Evolutionary conservation across 805 yeast genomes (phyloP).

Genomic region (Zygosaccharomyces gambellarensis): DNA sequence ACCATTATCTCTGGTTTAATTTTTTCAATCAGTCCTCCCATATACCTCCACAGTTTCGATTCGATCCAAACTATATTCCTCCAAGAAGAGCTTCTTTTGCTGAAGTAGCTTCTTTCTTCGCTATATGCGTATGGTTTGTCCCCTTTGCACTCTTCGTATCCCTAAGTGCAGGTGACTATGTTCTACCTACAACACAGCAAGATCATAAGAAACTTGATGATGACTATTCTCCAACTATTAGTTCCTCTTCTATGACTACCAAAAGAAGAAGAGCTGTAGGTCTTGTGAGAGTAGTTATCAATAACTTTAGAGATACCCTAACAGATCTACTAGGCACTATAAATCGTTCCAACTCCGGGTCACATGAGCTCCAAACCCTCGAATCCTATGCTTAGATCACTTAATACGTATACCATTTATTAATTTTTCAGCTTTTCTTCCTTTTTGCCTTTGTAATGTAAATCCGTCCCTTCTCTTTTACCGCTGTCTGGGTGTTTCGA

Average conservation of each 20-base stretch:
- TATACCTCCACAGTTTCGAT: conserved; percentile 57
- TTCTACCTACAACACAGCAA: conserved; percentile 54
- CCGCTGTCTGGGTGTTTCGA: too few relatives aligned
- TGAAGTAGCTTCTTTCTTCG: conserved; percentile 94
- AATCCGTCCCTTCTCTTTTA: too few relatives aligned
- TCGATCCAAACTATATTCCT: conserved; percentile 53
- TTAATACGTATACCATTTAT: too few relatives aligned
- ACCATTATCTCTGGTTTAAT: conserved; percentile 88
- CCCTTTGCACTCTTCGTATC: conserved; percentile 92
- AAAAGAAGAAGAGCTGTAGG: conserved; percentile 48
- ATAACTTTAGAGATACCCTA: conserved; percentile 41
- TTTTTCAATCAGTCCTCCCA: conserved; percentile 64
- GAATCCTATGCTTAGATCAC: not conserved
- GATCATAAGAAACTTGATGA: conserved; percentile 31
- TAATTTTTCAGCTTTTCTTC: too few relatives aligned
- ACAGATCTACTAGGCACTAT: not conserved
- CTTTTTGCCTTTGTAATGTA: too few relatives aligned
- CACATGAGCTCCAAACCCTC: not conserved
- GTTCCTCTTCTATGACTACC: conserved; percentile 4
- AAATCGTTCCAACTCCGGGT: not conserved
- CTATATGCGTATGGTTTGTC: conserved; percentile 86
- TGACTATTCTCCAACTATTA: conserved; percentile 23
- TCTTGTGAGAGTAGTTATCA: conserved; percentile 62
- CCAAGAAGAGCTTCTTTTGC: conserved; percentile 75
- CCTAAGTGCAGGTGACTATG: conserved; percentile 85